Evolutionary conservation across 768 basidiomycete species (phyloP), one percentile per base, ranked within the genome.

Genomic region (Tulasnella sp.): DNA sequence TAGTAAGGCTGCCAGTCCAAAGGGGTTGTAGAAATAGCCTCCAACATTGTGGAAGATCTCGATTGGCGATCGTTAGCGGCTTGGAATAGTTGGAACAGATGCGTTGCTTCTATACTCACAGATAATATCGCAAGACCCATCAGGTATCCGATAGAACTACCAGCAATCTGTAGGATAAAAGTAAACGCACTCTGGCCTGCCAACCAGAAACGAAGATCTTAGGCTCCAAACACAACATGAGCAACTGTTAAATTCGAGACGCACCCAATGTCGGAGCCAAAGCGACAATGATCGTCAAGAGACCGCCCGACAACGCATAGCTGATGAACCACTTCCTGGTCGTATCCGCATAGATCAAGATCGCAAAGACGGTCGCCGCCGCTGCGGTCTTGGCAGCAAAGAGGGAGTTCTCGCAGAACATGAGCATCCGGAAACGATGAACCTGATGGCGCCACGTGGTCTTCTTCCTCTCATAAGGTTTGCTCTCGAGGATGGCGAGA

Each of bases 21-120:
- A 69, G 29, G 68, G 68, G 54, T 69, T 69, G 57, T 62, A 70
- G 15, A 15, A 22, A 58, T 65, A 69, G 8, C 69, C 66, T 5
- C 70, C 70, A 22, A 70, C 69, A 27, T 66, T 56, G 3, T 53
- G 55, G 63, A 70, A 71, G 45, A 70, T 70, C 59, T 67, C 34
- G 10, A 49, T 10, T 7, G 17, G 17, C 21, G 38, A 24, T 15
- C 15, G 34, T 38, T 15, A 38, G 34, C n/a, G n/a, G n/a, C n/a
- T n/a, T 38, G 34, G 7, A 38, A 38, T 38, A 7, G 34, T 10
- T 45, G 30, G 7, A 19, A 45, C 30, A n/a, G 49, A 41, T n/a
- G 53, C 17, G 27, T 17, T n/a, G 19, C 15, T 58, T 25, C n/a
- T n/a, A 17, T 15, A 59, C 57, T 24, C 15, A 63, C 64, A 49